phyloP scores from a whole-genome alignment of 306 rosid species.

The Delonix regia region DNA sequence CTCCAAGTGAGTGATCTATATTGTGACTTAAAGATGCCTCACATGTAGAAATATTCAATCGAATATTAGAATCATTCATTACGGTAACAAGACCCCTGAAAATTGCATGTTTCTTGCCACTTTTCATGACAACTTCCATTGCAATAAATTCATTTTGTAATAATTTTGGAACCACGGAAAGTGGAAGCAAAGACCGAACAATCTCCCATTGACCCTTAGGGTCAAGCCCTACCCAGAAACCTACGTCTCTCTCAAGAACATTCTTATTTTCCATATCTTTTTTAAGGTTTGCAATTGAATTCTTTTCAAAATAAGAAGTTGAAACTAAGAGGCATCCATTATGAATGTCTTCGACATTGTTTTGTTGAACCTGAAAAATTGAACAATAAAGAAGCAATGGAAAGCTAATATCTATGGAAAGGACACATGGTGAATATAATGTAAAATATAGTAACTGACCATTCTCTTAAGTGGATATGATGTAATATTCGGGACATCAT shows the following conservation, averaged over 20 bases:
- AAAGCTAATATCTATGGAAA: slow-evolving; percentile 15
- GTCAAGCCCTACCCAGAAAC: slow-evolving; percentile 81
- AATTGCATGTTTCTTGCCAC: slow-evolving; percentile 90
- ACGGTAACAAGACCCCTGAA: slow-evolving; percentile 89
- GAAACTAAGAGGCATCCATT: slow-evolving; percentile 69
- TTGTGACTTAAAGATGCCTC: slow-evolving; percentile 50
- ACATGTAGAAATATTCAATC: slow-evolving; percentile 60
- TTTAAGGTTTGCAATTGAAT: slow-evolving; percentile 64
- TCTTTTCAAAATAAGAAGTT: slow-evolving; percentile 85
- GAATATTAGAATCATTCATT: slow-evolving; percentile 80
- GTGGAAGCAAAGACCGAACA: slow-evolving; percentile 85
- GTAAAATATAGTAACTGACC: slow-evolving; percentile 54
- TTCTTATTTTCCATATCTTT: slow-evolving; percentile 53
- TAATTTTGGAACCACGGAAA: slow-evolving; percentile 75
- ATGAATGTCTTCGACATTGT: slow-evolving; percentile 52
- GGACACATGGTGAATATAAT: slow-evolving; percentile 6
- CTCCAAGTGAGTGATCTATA: slow-evolving; percentile 40
- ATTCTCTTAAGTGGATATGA: slow-evolving; percentile 67
- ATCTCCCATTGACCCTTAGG: slow-evolving; percentile 73
- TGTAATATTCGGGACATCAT: slow-evolving; percentile 50
- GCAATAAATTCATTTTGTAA: slow-evolving; percentile 71
- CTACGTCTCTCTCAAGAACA: slow-evolving; percentile 63
- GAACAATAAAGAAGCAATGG: slow-evolving; percentile 29
- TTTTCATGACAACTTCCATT: slow-evolving; percentile 86
- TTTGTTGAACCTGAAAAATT: slow-evolving; percentile 55